phyloP scores from a whole-genome alignment of 2,329 filamentous ascomycete species.

The Fusarium buharicum region DNA sequence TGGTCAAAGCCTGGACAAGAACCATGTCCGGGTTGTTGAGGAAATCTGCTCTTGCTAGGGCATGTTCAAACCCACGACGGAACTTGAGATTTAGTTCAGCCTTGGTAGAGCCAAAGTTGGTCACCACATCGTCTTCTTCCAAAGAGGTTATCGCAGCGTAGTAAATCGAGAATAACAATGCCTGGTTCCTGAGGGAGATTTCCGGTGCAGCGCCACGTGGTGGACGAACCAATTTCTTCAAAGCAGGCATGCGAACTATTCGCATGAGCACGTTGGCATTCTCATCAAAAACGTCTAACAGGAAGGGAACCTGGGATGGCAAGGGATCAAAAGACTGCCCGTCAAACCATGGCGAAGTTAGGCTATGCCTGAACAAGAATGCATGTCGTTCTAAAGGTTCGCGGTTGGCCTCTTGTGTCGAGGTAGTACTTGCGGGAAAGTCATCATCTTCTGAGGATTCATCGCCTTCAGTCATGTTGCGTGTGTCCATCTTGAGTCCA shows the following conservation, averaged over 20 bases:
- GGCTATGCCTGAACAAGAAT: constrained; percentile 62
- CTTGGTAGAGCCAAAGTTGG: constrained; percentile 62
- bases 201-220: constrained; percentile 47
- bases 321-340: constrained; percentile 59
- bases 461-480: constrained; percentile 44
- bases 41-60: constrained; percentile 70
- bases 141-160: constrained; percentile 66
- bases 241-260: constrained; percentile 59
- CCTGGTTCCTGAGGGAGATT: constrained; percentile 59
- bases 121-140: constrained; percentile 65
- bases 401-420: constrained; percentile 54
- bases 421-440: constrained; percentile 43
- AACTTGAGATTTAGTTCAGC: constrained; percentile 57
- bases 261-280: constrained; percentile 61
- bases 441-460: constrained; percentile 53
- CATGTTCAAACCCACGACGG: constrained; percentile 66
- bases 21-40: constrained; percentile 68
- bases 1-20: constrained; percentile 69
- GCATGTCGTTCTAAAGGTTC: constrained; percentile 59
- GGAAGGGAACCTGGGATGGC: constrained; percentile 65
- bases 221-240: constrained; percentile 49
- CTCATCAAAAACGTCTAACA: constrained; percentile 61
- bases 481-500: constrained; percentile 55
- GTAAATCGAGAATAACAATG: constrained; percentile 67
- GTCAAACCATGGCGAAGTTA: constrained; percentile 46